Conservation (phyloP, 2,329 filamentous ascomycete genomes). For the Diplodia scrobiculata region DNA sequence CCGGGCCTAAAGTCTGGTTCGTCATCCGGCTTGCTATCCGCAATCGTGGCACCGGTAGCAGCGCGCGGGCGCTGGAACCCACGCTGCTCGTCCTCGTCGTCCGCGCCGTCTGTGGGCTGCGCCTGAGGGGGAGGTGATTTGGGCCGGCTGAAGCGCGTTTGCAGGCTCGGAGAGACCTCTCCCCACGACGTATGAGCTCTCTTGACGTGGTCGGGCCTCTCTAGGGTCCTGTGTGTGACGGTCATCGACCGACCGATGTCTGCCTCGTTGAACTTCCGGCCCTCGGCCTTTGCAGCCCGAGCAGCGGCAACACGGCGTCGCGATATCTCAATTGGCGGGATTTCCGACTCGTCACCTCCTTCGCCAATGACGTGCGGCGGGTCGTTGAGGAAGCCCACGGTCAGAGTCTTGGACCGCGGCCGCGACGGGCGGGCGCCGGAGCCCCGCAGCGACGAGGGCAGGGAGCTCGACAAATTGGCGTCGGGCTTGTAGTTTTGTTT, state of each 20-base stretch:
- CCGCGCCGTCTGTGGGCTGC: slow-evolving; percentile 4
- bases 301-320: slow-evolving; percentile 33
- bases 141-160: slow-evolving; percentile 32
- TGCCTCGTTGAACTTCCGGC: slow-evolving; percentile 26
- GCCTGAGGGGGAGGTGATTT: slow-evolving; percentile 26
- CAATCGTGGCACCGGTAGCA: slow-evolving; percentile 35
- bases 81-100: slow-evolving; percentile 11
- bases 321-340: slow-evolving; percentile 71
- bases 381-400: slow-evolving; percentile 72
- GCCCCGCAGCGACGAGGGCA: slow-evolving; percentile 39
- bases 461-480: slow-evolving; percentile 39
- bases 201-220: slow-evolving; percentile 32
- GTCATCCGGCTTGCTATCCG: slow-evolving; percentile 37
- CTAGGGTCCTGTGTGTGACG: slow-evolving; percentile 17
- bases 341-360: slow-evolving; percentile 82
- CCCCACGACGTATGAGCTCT: slow-evolving; percentile 41
- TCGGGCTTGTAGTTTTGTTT: slow-evolving; percentile 35
- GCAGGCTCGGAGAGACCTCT: slow-evolving; percentile 43
- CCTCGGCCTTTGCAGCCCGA: slow-evolving; percentile 15
- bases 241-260: slow-evolving; percentile 26
- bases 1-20: slow-evolving; percentile 41
- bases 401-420: slow-evolving; percentile 66
- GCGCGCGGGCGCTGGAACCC: slow-evolving; percentile 34
- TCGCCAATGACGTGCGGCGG: slow-evolving; percentile 83
- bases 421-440: slow-evolving; percentile 40